Conservation (phyloP, 768 basidiomycete species). For the Kwoniella shandongensis region DNA sequence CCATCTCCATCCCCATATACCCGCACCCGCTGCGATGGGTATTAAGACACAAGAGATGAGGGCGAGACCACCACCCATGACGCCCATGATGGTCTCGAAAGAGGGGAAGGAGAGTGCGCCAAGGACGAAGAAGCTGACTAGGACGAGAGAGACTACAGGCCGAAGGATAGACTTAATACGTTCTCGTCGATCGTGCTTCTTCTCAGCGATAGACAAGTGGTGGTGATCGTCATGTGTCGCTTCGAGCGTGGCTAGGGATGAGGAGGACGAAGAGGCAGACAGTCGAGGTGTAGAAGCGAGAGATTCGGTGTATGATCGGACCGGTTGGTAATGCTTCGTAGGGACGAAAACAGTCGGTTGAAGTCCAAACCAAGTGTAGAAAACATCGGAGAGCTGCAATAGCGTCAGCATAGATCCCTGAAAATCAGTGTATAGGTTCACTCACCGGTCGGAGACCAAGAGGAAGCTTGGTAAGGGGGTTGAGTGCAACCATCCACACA, state of each 20-base stretch:
- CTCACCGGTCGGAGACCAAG: slow-evolving; percentile 47
- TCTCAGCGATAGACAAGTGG: slow-evolving; percentile 12
- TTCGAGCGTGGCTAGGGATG: slow-evolving; percentile 4
- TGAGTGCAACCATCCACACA: slow-evolving; percentile 48
- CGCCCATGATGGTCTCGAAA: slow-evolving; percentile 36
- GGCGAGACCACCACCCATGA: slow-evolving; percentile 41
- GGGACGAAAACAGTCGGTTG: slow-evolving; percentile 44
- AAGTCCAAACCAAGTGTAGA: slow-evolving; percentile 35
- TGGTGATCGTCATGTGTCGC: background rate
- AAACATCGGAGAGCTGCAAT: slow-evolving; percentile 35
- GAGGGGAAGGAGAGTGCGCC: slow-evolving; percentile 39
- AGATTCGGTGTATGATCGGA: slow-evolving; percentile 13
- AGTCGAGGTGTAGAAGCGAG: slow-evolving; percentile 3
- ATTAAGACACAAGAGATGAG: slow-evolving; percentile 33
- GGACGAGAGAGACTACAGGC: slow-evolving; percentile 29
- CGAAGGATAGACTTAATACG: slow-evolving; percentile 30
- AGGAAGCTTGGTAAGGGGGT: slow-evolving; percentile 49
- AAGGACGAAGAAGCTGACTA: slow-evolving; percentile 30
- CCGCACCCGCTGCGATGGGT: slow-evolving; percentile 35
- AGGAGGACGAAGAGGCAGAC: slow-evolving; percentile 9
- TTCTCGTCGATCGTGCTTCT: slow-evolving; percentile 34
- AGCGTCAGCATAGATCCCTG: background rate
- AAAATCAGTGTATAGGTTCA: background rate
- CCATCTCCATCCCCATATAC: slow-evolving; percentile 36
- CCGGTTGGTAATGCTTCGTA: slow-evolving; percentile 14